Evolutionary conservation across 176 grass and related monocot genomes (phyloP), one percentile per base, ranked within the genome.

Genomic region (Urochloa ruziziensis): DNA sequence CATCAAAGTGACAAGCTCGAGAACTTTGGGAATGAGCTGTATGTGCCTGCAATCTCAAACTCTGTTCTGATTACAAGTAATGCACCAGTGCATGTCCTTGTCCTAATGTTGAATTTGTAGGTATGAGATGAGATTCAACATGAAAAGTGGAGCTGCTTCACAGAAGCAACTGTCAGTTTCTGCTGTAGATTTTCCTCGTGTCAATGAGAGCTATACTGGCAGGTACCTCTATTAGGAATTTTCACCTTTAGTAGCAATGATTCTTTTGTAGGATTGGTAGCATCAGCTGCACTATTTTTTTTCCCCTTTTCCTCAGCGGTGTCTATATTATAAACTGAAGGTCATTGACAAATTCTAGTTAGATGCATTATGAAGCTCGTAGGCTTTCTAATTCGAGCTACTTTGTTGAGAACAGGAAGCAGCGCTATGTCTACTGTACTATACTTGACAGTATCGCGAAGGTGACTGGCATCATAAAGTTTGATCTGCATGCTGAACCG

Each of bases 61-160:
- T 74, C 70, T 84, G n/a, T 70, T 72, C 84, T 78, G 24, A 40
- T 73, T 86, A 33, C 72, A 77, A 66, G 44, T 11, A 81, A 62
- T 62, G 37, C 17, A n/a, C n/a, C n/a, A 84, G 30, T 63, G 8
- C 2, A 39, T 82, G 11, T 36, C n/a, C 10, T 56, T 54, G 9
- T 10, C 18, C n/a, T 70, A 33, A 78, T 58, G 30, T 7, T 33
- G 40, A 33, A 14, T 83, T 40, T 79, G 56, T 74, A 95, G 96
- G 78, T 98, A 95, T 21, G 96, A 93, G 84, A 95, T 98, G 96
- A 87, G 91, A 56, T 98, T 98, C 79, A 95, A 98, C 80, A 93
- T 93, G 93, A 98, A 90, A 88, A 85, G 74, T 14, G 93, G 93
- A 37, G 85, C 74, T 84, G 88, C 96, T 89, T 91, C 85, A 29